Conservation (phyloP, 768 basidiomycete species). For the Phylloporus scabripes region DNA sequence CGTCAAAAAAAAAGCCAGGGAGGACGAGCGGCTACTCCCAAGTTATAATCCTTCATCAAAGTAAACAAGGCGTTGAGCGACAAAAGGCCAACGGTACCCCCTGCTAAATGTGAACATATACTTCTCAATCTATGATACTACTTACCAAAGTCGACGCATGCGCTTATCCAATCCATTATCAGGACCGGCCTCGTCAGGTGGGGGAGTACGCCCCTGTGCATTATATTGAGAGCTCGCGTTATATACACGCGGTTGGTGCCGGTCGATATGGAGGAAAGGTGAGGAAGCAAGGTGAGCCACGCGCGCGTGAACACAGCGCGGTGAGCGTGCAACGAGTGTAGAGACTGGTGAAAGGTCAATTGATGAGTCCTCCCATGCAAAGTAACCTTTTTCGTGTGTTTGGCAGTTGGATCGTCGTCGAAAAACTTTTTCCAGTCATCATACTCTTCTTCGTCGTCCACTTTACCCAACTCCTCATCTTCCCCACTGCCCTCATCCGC, state of each 20-base stretch:
- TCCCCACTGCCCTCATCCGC: slow-evolving; percentile 34
- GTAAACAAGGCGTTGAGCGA: slow-evolving; percentile 89
- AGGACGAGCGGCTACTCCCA: slow-evolving; percentile 48
- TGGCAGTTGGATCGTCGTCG: slow-evolving; percentile 49
- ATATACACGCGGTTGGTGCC: slow-evolving; percentile 35
- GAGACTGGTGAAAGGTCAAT: slow-evolving; percentile 68
- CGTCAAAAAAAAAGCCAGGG: neutral
- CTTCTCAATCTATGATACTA: slow-evolving; percentile 1
- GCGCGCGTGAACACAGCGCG: slow-evolving; percentile 72
- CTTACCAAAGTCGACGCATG: slow-evolving; percentile 77
- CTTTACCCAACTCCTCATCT: slow-evolving; percentile 29
- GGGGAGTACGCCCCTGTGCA: slow-evolving; percentile 81
- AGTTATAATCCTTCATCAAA: slow-evolving; percentile 87
- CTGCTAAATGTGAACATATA: slow-evolving; percentile 32
- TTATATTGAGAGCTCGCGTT: slow-evolving; percentile 61
- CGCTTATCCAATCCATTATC: slow-evolving; percentile 90
- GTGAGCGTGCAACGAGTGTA: slow-evolving; percentile 75
- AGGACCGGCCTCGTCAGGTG: slow-evolving; percentile 72
- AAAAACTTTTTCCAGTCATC: slow-evolving; percentile 82
- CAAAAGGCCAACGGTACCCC: slow-evolving; percentile 79
- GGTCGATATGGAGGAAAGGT: slow-evolving; percentile 39
- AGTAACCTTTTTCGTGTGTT: slow-evolving; percentile 34
- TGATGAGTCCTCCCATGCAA: slow-evolving; percentile 47
- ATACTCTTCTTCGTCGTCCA: slow-evolving; percentile 39
- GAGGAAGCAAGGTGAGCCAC: slow-evolving; percentile 73